These are phyloP conservation scores for Aureobasidium sp. DNA, from an alignment of 2,329 filamentous ascomycete genomes.

Conservation along the genomic window DNA sequence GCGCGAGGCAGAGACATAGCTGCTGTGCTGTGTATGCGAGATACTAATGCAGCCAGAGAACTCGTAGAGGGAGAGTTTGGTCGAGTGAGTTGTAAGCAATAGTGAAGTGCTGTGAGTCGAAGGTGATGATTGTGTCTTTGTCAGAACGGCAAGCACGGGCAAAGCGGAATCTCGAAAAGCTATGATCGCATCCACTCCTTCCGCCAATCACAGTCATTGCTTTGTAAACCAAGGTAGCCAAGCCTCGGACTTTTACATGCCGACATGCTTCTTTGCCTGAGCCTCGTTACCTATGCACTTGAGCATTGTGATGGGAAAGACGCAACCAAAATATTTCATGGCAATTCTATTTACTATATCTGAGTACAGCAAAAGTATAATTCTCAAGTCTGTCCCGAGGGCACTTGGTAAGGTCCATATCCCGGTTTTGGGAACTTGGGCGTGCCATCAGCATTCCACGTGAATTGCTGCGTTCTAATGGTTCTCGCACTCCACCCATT, in stretches of 20 bases:
- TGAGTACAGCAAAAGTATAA: neutral
- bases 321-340: no score
- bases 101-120: neutral
- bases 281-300: no score
- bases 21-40: conserved; percentile 9
- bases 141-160: neutral
- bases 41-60: neutral
- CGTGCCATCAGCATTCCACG: conserved; percentile 41
- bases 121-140: conserved; percentile 12
- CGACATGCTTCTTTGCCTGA: neutral
- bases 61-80: neutral
- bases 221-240: neutral
- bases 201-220: neutral
- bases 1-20: conserved; percentile 21
- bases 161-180: neutral
- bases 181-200: conserved; percentile 3
- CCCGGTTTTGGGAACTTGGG: conserved; percentile 43
- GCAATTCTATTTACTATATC: neutral
- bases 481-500: conserved; percentile 42
- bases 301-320: no score
- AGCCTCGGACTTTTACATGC: neutral
- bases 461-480: conserved; percentile 44
- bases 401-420: conserved; percentile 41
- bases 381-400: conserved; percentile 26
- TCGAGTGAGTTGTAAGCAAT: neutral